Conservation (phyloP, 495 filamentous ascomycete genomes). For the Aspergillus funiculosus region DNA sequence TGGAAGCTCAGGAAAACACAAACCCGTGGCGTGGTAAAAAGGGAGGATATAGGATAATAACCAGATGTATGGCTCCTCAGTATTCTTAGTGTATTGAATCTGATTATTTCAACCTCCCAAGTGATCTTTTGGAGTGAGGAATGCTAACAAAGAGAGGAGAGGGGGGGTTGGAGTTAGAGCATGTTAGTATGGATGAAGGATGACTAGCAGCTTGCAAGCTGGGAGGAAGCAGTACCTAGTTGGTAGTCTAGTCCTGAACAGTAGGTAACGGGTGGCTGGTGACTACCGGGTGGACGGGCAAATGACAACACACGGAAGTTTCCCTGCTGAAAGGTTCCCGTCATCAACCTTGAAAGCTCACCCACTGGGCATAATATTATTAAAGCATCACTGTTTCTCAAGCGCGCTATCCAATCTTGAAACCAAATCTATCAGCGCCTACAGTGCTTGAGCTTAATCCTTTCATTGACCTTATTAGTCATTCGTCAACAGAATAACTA, state of each 20-base stretch:
- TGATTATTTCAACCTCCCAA: neutral
- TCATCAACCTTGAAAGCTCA: conserved; percentile 10
- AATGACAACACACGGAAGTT: conserved; percentile 16
- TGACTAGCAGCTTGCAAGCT: conserved; percentile 7
- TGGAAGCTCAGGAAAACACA: conserved; percentile 12
- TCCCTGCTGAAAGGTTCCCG: too few relatives aligned
- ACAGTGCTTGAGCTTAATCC: too few relatives aligned
- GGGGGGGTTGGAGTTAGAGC: conserved; percentile 6
- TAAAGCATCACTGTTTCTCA: too few relatives aligned
- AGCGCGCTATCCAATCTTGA: too few relatives aligned
- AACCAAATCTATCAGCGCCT: too few relatives aligned
- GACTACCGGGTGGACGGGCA: conserved; percentile 4
- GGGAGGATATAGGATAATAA: conserved; percentile 2
- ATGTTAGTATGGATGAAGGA: conserved; percentile 7
- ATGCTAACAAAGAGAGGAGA: conserved; percentile 7
- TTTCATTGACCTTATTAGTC: too few relatives aligned
- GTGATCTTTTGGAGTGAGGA: neutral
- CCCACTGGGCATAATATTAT: too few relatives aligned
- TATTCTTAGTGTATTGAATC: neutral
- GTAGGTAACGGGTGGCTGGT: conserved; percentile 5
- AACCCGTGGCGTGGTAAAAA: conserved; percentile 17
- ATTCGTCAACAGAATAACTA: too few relatives aligned
- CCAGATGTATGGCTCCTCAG: neutral
- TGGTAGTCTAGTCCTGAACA: too few relatives aligned
- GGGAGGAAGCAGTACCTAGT: too few relatives aligned